Conservation (phyloP, 2,329 filamentous ascomycete genomes). For the Xylariales sp. region DNA sequence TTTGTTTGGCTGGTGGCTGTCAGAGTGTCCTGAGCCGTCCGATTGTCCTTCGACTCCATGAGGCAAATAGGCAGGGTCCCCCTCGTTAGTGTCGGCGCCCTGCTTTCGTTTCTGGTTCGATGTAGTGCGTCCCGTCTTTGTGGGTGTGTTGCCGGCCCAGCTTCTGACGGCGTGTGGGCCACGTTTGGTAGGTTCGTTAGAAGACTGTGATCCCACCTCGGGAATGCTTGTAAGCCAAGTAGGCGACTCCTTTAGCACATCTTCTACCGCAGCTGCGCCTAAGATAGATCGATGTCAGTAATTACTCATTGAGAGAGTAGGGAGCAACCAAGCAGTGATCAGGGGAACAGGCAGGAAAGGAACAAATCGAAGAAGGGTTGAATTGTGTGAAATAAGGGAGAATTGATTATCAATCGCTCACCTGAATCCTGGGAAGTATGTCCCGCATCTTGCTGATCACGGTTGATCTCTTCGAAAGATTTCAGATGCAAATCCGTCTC, state of each 20-base stretch:
- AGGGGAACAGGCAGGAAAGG: too few species aligned
- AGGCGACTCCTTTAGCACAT: conserved; percentile 18
- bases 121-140: too few species aligned
- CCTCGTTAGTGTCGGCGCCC: not conserved
- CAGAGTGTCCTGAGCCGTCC: not conserved
- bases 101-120: too few species aligned
- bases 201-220: not conserved
- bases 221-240: conserved; percentile 16
- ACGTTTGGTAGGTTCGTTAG: not conserved
- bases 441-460: not conserved
- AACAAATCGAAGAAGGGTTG: too few species aligned
- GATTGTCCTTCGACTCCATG: not conserved
- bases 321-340: too few species aligned
- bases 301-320: too few species aligned
- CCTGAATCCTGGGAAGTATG: conserved; percentile 10
- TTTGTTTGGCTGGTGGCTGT: not conserved
- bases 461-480: conserved; percentile 7
- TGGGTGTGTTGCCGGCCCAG: too few species aligned
- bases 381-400: too few species aligned
- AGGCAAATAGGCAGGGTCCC: conserved; percentile 4
- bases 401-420: too few species aligned
- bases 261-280: conserved; percentile 15
- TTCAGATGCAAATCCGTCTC: not conserved
- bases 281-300: too few species aligned
- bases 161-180: too few species aligned